Conservation (phyloP, 495 filamentous ascomycete species). For the Aspergillus biplanus region DNA sequence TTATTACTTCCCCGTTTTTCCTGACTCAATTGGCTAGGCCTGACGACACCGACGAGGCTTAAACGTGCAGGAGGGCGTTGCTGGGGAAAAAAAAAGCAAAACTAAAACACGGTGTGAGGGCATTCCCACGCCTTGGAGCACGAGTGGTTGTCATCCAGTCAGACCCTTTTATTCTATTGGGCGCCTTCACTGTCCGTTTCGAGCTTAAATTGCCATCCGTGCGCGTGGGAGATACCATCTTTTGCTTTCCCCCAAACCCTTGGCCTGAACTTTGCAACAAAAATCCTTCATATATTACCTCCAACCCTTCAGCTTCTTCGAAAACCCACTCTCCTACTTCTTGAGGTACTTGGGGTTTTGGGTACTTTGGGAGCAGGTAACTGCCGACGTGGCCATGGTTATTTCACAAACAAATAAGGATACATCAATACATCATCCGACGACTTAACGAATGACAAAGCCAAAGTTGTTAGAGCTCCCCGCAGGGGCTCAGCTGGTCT, state of each 20-base stretch:
- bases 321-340: not conserved
- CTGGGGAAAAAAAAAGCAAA: conserved; percentile 2
- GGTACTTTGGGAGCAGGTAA: conserved; percentile 1
- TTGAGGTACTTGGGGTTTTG: conserved; percentile 16
- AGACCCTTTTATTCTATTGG: conserved; percentile 15
- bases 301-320: not conserved
- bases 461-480: conserved; percentile 45
- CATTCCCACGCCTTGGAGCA: conserved; percentile 7
- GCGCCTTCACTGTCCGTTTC: conserved; percentile 1
- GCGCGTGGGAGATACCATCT: conserved; percentile 8
- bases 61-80: conserved; percentile 16
- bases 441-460: conserved; percentile 42
- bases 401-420: conserved; percentile 15
- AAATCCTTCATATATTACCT: not conserved
- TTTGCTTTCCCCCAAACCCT: conserved; percentile 14
- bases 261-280: no score
- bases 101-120: conserved; percentile 12
- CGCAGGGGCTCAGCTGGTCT: conserved; percentile 47
- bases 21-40: conserved; percentile 21
- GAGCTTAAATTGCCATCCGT: conserved; percentile 14
- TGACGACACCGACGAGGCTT: conserved; percentile 25
- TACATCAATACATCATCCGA: conserved; percentile 15
- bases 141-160: conserved; percentile 13
- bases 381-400: conserved; percentile 29
- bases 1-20: not conserved